Percentiles rank a stretch among this genome's conserved stretches.
These are phyloP conservation scores for Lathyrus tuberosus DNA, from an alignment of 306 rosid genomes.

Conservation along the genomic window DNA sequence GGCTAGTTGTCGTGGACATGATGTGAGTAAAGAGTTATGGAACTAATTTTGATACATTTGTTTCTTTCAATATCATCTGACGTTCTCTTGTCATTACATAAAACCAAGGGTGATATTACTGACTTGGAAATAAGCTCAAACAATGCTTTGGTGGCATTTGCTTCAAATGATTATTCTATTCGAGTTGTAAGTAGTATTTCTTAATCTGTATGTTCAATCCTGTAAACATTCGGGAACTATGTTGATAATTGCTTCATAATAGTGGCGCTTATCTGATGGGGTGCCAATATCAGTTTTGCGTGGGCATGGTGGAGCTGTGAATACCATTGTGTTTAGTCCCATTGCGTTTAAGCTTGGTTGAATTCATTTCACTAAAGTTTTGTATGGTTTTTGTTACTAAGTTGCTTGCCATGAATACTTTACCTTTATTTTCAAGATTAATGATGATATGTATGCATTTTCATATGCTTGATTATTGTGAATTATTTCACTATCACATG, in stretches of 20 bases:
- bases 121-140: conserved; percentile 70
- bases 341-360: too few species aligned
- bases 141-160: conserved; percentile 89
- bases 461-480: too few species aligned
- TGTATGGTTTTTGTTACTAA: too few species aligned
- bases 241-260: conserved; percentile 40
- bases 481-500: too few species aligned
- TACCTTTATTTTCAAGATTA: too few species aligned
- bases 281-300: conserved; percentile 82
- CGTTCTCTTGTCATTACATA: conserved; percentile 38
- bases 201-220: conserved; percentile 19
- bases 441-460: too few species aligned
- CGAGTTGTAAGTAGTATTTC: conserved; percentile 75
- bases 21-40: conserved; percentile 59
- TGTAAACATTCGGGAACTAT: conserved; percentile 32
- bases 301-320: conserved; percentile 86
- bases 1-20: conserved; percentile 94
- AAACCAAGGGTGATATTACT: conserved; percentile 78
- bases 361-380: too few species aligned
- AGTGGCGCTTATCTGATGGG: conserved; percentile 97
- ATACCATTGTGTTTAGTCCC: conserved; percentile 89
- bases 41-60: conserved; percentile 27
- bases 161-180: conserved; percentile 85
- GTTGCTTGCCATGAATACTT: too few species aligned
- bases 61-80: conserved; percentile 29